Base-by-base conservation (phyloP, 2,329 filamentous ascomycete species). In the Akanthomyces lecanii region DNA sequence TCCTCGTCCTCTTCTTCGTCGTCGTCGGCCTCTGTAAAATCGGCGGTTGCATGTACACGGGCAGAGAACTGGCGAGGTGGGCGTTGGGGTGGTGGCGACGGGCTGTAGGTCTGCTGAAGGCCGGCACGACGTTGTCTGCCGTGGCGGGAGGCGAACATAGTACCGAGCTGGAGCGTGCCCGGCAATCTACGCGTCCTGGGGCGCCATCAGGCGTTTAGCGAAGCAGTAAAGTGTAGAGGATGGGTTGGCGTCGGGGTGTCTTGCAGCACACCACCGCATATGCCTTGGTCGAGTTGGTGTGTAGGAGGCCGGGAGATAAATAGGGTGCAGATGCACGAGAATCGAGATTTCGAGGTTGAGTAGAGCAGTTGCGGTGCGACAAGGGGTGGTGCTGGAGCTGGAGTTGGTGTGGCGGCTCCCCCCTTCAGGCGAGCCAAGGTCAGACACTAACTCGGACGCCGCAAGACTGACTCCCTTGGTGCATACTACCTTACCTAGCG, bases 1-100 rank as follows among this genome's bases (percentile, higher is more conserved):
- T 78, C 75, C 21, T 78, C 78, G 38, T 81, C 77, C 16, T 81
- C 79, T 6, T 81, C 79, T 6, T 79, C 78, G 62, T 81, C 82
- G 59, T 86, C 83, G 64, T 87, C 85, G 44, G 80, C 83, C 70
- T 88, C 85, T 54, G 85, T 88, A 67, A 87, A 88, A 71, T 88
- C 86, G 64, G 85, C 86, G 2, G 83, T 85, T 62, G 85, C 85
- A 72, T 85, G 82, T 65, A 80, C 70, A 62, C 73, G 69, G 38
- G 68, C 65, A 23, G 65, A 65, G 51, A 71, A 69, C 42, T 69
- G 69, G 55, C 68, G 69, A 33, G 68, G 66, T 36, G 67, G 66
- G 11, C 66, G 70, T n/a, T 66, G 69, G n/a, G 73, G 69, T 10
- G 74, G 73, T 23, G 72, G 70, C 33, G 74, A 75, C 57, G 66